Evolutionary conservation across 768 basidiomycete genomes (phyloP), one percentile per base, ranked within the genome.

Genomic region (Boletus pseudopeckii): DNA sequence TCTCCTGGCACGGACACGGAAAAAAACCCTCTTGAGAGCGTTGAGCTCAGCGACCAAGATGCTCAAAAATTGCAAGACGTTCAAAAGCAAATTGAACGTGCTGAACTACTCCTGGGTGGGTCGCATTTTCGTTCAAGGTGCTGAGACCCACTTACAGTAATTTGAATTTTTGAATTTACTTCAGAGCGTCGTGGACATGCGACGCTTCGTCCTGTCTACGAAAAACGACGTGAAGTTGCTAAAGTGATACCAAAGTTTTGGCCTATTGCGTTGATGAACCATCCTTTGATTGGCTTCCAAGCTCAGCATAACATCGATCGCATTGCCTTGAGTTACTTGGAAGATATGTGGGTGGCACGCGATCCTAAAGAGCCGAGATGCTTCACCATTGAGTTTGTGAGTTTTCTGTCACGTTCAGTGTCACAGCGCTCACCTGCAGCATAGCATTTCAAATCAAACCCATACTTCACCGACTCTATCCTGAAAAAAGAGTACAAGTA

Each of bases 361-460:
- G 85, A 95, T 66, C 63, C 78, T 39, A 70, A 72, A 40, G 93
- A 97, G 69, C 84, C 85, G 52, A 75, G 94, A 62, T 86, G 85
- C 65, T 96, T 86, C 74, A 88, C 85, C 46, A 71, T 96, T 51
- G 87, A 94, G 77, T 92, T 97, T 73, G 94, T 95, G 71, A 65
- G 93, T 83, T 32, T 32, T 47, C 46, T 52, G 47, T 50, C 41
- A 22, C 48, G 44, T 55, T 49, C 50, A 20, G 43, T 14, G 26
- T 32, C 33, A 39, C 26, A 0, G 46, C 43, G n/a, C 51, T 62
- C 47, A 64, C 38, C 36, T 9, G 30, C 20, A 18, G 14, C 47
- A 18, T 42, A 93, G 91, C 66, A 88, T 65, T 93, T 92, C 78
- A 90, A 88, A 70, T 80, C 90, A 65, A 93, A 93, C 73, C 88